phyloP scores from a whole-genome alignment of 192 early-diverging fungal species.

The Radiomyces spectabilis region DNA sequence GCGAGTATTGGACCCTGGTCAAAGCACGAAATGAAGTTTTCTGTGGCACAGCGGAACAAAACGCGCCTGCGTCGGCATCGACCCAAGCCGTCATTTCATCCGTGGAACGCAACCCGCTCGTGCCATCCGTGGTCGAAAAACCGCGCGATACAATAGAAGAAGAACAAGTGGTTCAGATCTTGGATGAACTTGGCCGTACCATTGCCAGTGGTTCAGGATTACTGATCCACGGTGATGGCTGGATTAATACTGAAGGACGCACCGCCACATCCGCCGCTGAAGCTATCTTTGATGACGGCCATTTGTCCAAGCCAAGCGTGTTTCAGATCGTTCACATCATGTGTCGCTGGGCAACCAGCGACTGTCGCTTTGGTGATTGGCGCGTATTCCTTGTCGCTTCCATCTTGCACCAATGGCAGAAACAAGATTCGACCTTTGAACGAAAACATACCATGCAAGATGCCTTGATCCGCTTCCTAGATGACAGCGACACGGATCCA shows the following conservation, averaged over 20 bases:
- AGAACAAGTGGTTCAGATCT: conserved; percentile 19
- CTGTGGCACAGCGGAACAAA: conserved; percentile 19
- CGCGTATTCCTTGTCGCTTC: conserved; percentile 37
- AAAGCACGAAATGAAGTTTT: conserved; percentile 25
- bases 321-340: conserved; percentile 27
- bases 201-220: conserved; percentile 11
- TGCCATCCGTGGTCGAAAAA: no score
- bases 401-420: conserved; percentile 33
- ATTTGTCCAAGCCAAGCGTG: no score
- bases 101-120: not conserved
- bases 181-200: conserved; percentile 19
- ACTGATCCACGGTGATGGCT: conserved; percentile 8
- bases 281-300: no score
- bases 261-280: not conserved
- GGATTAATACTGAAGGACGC: conserved; percentile 7
- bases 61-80: no score
- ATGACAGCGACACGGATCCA: no score
- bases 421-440: conserved; percentile 6
- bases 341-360: conserved; percentile 46
- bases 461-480: conserved; percentile 42
- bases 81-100: not conserved
- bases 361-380: conserved; percentile 36
- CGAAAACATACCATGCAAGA: conserved; percentile 30
- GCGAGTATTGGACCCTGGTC: conserved; percentile 15
- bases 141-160: no score